Evolutionary conservation across 345 rosid species (phyloP).

Genomic region (Cardiospermum halicacabum): DNA sequence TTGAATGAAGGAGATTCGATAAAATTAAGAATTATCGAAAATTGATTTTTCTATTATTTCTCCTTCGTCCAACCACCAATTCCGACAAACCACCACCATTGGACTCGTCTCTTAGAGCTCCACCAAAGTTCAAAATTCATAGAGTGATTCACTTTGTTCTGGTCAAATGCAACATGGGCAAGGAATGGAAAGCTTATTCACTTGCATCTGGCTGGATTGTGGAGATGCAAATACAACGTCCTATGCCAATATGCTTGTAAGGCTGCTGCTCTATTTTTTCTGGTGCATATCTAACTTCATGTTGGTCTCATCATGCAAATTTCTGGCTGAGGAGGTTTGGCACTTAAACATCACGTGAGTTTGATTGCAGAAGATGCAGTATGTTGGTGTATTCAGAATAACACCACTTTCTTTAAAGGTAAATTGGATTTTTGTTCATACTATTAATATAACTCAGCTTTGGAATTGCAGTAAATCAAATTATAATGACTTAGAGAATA

Average conservation of each 20-base stretch:
- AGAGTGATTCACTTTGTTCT: not conserved
- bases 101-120: too few species aligned
- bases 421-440: not conserved
- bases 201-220: slow-evolving; percentile 1
- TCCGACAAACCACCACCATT: too few species aligned
- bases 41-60: too few species aligned
- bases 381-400: not conserved
- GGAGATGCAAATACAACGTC: not conserved
- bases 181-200: slow-evolving; percentile 2
- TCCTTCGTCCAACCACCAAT: too few species aligned
- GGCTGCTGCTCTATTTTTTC: not conserved
- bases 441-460: not conserved
- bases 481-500: not conserved
- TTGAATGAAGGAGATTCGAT: too few species aligned
- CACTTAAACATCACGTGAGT: not conserved
- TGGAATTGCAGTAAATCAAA: not conserved
- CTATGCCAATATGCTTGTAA: not conserved
- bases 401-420: slow-evolving; percentile 1
- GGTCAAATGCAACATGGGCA: slow-evolving; percentile 14
- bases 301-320: slow-evolving; percentile 1
- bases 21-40: too few species aligned
- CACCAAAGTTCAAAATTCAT: not conserved
- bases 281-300: not conserved
- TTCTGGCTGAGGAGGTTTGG: not conserved
- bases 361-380: slow-evolving; percentile 1